Evolutionary conservation across 768 basidiomycete species (phyloP).

Genomic region (Tylopilus subfusipes): DNA sequence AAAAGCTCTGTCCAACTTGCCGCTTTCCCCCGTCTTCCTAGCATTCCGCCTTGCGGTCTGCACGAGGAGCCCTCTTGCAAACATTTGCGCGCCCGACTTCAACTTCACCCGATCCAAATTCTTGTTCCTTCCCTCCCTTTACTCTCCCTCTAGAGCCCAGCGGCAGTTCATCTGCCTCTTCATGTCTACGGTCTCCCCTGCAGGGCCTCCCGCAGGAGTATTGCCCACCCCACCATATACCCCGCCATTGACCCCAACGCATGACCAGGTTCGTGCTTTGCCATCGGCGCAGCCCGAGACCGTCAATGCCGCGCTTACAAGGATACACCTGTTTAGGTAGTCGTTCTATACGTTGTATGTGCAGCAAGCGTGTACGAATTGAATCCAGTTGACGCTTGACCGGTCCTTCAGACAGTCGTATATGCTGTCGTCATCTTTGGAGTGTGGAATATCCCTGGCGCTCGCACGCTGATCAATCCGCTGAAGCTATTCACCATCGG

Average conservation of each 20-base stretch:
- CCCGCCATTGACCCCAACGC: conserved; percentile 56
- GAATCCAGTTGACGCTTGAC: conserved; percentile 7
- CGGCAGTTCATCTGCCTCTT: conserved; percentile 31
- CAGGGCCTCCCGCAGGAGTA: conserved; percentile 35
- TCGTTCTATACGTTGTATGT: conserved; percentile 74
- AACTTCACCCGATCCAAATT: conserved; percentile 14
- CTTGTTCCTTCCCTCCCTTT: conserved; percentile 2
- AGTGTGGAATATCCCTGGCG: conserved; percentile 83
- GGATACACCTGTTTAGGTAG: conserved; percentile 44
- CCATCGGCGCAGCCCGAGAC: conserved; percentile 15
- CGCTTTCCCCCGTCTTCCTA: conserved; percentile 6
- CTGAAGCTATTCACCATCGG: conserved; percentile 86
- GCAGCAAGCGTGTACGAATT: conserved; percentile 11
- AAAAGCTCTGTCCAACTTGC: conserved; percentile 4
- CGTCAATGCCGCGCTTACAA: conserved; percentile 22
- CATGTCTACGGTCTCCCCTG: conserved; percentile 29
- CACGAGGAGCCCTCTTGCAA: conserved; percentile 29
- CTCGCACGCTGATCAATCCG: conserved; percentile 74
- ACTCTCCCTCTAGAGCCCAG: conserved; percentile 2
- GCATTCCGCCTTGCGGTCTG: conserved; percentile 27
- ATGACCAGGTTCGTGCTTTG: conserved; percentile 59
- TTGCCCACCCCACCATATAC: conserved; percentile 32
- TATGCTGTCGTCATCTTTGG: conserved; percentile 85
- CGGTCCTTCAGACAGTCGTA: conserved; percentile 60
- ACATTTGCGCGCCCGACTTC: conserved; percentile 19